Conservation (phyloP, 2,329 filamentous ascomycete genomes). For the Malbranchea cinnamomea region DNA sequence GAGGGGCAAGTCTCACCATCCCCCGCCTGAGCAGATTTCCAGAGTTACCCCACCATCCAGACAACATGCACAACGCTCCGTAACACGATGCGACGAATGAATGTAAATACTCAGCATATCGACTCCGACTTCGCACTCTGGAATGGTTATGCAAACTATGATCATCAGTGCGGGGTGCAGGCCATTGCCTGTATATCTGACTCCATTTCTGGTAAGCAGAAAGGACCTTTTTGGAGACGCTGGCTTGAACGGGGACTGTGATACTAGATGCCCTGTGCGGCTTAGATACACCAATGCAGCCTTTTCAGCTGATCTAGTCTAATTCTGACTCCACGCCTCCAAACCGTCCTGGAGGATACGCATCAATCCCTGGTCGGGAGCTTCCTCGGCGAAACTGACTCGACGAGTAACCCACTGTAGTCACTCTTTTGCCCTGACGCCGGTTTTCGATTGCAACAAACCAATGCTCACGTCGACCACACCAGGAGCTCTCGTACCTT, state of each 20-base stretch:
- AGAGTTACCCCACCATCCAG: too few species aligned
- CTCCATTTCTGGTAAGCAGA: neutral
- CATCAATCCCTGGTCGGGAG: neutral
- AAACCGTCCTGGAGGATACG: neutral
- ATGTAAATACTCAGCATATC: too few species aligned
- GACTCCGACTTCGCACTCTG: too few species aligned
- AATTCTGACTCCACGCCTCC: neutral
- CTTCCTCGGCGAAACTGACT: conserved; percentile 1
- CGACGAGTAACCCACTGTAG: neutral
- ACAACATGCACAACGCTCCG: too few species aligned
- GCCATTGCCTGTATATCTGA: too few species aligned
- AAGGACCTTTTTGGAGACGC: too few species aligned
- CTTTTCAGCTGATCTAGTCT: neutral
- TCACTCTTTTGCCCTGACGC: neutral
- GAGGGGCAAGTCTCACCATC: too few species aligned
- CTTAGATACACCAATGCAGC: neutral
- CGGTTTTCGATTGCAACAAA: neutral
- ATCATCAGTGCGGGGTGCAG: too few species aligned
- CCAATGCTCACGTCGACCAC: conserved; percentile 52
- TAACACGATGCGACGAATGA: too few species aligned
- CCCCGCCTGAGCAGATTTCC: too few species aligned
- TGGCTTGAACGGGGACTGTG: too few species aligned
- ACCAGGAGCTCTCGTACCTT: conserved; percentile 40
- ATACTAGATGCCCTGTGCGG: neutral
- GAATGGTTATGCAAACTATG: too few species aligned